A percentile compares a stretch with the other conserved stretches of the same genome.
These are phyloP conservation scores for Dryas octopetala DNA, from an alignment of 306 rosid species.

Conservation along the genomic window DNA sequence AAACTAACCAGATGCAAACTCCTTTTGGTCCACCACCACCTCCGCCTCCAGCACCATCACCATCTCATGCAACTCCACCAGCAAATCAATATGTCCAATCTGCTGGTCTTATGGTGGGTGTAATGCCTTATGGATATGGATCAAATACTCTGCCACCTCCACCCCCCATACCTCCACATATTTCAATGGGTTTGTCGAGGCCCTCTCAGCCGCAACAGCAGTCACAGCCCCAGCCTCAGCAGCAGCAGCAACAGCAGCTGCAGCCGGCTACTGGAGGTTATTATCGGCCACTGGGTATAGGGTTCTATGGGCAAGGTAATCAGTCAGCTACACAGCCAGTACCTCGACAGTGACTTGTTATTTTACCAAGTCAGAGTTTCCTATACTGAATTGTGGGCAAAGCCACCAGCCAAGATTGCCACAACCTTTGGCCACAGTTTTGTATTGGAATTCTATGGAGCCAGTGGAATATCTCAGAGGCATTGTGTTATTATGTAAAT, in stretches of 20 bases:
- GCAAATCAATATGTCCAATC: slow-evolving; percentile 63
- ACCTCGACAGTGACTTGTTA: slow-evolving; percentile 60
- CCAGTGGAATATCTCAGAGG: slow-evolving; percentile 35
- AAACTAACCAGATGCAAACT: slow-evolving; percentile 53
- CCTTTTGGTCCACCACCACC: slow-evolving; percentile 51
- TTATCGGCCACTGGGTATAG: slow-evolving; percentile 67
- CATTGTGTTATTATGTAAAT: slow-evolving; percentile 57
- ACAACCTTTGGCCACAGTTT: slow-evolving; percentile 26
- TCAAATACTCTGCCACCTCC: slow-evolving; percentile 67
- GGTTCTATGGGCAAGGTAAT: slow-evolving; percentile 77
- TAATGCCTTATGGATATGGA: slow-evolving; percentile 63
- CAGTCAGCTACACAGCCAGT: slow-evolving; percentile 65
- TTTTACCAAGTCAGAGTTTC: not conserved
- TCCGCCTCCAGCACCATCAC: slow-evolving; percentile 37
- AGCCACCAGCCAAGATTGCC: slow-evolving; percentile 5
- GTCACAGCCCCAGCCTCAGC: slow-evolving; percentile 38
- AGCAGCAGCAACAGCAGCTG: slow-evolving; percentile 52
- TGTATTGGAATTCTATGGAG: slow-evolving; percentile 31
- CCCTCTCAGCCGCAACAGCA: slow-evolving; percentile 51
- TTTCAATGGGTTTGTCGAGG: slow-evolving; percentile 58
- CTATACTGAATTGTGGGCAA: slow-evolving; percentile 17
- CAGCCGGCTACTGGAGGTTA: slow-evolving; percentile 63
- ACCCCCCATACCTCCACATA: slow-evolving; percentile 73
- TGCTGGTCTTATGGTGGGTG: slow-evolving; percentile 54
- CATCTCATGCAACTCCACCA: slow-evolving; percentile 47